These are phyloP conservation scores for Nematocida minor DNA, from an alignment of 371 early-diverging fungal species.

Conservation along the genomic window DNA sequence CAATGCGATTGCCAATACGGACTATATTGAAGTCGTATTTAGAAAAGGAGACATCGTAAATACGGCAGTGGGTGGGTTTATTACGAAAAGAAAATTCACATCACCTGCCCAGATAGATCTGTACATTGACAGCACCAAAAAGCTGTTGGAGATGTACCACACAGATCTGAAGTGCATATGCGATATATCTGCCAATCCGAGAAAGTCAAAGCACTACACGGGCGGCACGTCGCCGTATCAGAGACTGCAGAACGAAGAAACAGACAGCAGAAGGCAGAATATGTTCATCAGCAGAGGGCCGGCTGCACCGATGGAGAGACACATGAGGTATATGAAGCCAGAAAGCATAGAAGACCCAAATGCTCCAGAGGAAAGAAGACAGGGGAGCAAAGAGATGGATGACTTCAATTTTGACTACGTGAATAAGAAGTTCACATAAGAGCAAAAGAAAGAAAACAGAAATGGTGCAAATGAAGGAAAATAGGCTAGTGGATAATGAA, in stretches of 20 bases:
- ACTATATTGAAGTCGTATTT: constrained; percentile 44
- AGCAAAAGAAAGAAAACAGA: no score
- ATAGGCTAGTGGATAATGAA: no score
- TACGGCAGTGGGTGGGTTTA: constrained; percentile 43
- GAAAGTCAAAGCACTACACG: constrained; percentile 17
- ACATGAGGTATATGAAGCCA: neutral
- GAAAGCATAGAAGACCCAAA: neutral
- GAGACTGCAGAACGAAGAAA: neutral
- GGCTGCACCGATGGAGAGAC: neutral
- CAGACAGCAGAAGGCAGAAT: neutral
- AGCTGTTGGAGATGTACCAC: constrained; percentile 42
- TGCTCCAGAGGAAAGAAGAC: neutral
- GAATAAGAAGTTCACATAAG: constrained; percentile 46
- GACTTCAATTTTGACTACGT: constrained; percentile 49
- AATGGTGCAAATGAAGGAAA: no score
- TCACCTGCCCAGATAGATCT: constrained; percentile 34
- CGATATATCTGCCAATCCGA: constrained; percentile 38
- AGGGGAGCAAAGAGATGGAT: constrained; percentile 6
- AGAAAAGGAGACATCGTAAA: constrained; percentile 40
- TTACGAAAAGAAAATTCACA: constrained; percentile 38
- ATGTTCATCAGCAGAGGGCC: neutral
- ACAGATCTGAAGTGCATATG: constrained; percentile 47
- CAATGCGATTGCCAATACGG: constrained; percentile 33
- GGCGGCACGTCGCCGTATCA: constrained; percentile 3
- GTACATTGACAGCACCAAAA: constrained; percentile 42